These are phyloP conservation scores for Tolypocladium sp. DNA, from an alignment of 2,329 filamentous ascomycete genomes.

Conservation along the genomic window DNA sequence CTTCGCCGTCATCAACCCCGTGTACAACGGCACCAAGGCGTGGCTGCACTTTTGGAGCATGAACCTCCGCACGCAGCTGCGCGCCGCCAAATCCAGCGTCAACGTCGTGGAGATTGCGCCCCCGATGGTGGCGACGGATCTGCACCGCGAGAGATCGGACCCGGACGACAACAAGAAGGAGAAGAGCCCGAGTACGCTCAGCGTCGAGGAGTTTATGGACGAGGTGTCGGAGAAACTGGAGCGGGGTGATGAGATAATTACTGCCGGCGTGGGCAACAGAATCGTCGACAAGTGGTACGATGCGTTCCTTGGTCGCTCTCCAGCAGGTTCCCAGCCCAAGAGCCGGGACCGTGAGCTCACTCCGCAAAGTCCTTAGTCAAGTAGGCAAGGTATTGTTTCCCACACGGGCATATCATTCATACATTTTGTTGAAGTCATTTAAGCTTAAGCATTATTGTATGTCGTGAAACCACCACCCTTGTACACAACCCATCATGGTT, in stretches of 20 bases:
- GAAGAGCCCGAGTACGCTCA: slow-evolving; percentile 32
- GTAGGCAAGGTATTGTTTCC: neutral
- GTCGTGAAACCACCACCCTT: neutral
- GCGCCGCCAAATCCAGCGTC: slow-evolving; percentile 25
- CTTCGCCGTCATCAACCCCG: slow-evolving; percentile 42
- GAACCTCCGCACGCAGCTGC: slow-evolving; percentile 42
- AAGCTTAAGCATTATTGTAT: neutral
- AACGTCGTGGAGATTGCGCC: slow-evolving; percentile 47
- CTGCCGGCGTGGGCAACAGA: slow-evolving; percentile 28
- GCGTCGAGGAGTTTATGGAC: slow-evolving; percentile 44
- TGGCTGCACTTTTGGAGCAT: slow-evolving; percentile 49
- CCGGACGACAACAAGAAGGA: slow-evolving; percentile 51
- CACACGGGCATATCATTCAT: neutral
- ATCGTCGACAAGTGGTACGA: slow-evolving; percentile 35
- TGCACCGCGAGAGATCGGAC: slow-evolving; percentile 45
- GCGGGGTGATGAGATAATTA: slow-evolving; percentile 37
- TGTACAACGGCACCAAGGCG: slow-evolving; percentile 51
- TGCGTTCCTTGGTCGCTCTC: slow-evolving; percentile 21
- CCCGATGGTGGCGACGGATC: slow-evolving; percentile 42
- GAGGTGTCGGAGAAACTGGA: slow-evolving; percentile 35
- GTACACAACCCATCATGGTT: neutral
- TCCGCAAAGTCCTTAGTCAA: neutral
- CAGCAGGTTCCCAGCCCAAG: too few relatives aligned
- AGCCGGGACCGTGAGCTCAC: neutral
- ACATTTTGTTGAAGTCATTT: neutral